Percentiles rank a stretch among this genome's conserved stretches.
These are phyloP conservation scores for Aspergillus nidulans DNA, from an alignment of 495 filamentous ascomycete species.

Conservation along the genomic window DNA sequence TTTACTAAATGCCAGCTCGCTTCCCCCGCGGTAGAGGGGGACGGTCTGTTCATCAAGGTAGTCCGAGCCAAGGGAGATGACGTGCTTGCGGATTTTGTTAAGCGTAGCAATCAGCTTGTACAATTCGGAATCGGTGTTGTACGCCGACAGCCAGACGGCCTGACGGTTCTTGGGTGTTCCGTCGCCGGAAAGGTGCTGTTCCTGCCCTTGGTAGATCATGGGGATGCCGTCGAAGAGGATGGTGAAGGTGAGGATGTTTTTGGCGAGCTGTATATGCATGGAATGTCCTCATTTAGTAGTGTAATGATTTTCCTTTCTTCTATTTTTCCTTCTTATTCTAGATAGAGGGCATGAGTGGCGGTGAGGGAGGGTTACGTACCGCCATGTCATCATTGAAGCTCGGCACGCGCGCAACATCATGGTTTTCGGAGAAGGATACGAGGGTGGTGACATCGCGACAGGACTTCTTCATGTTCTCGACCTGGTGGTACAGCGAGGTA, in stretches of 20 bases:
- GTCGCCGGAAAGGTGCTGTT: conserved; percentile 57
- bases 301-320: not conserved
- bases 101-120: conserved; percentile 53
- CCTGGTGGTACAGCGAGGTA: not conserved
- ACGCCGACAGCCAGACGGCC: conserved; percentile 61
- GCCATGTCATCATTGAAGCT: conserved; percentile 18
- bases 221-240: conserved; percentile 59
- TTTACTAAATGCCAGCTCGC: conserved; percentile 55
- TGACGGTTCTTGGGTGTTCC: conserved; percentile 60
- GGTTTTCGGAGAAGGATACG: conserved; percentile 66
- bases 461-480: not conserved
- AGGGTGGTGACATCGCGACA: conserved; percentile 51
- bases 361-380: not conserved
- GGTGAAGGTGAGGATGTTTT: conserved; percentile 61
- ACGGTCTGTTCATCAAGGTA: conserved; percentile 47
- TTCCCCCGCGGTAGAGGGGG: conserved; percentile 44
- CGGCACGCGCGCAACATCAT: conserved; percentile 58
- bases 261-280: conserved; percentile 38
- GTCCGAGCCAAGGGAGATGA: conserved; percentile 36
- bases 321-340: too few species aligned
- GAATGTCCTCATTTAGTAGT: not conserved
- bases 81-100: conserved; percentile 56
- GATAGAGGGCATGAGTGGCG: not conserved
- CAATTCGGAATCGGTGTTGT: conserved; percentile 51
- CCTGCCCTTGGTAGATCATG: conserved; percentile 59